Conservation (phyloP, 2,329 filamentous ascomycete genomes). For the Metarhizium anisopliae region DNA sequence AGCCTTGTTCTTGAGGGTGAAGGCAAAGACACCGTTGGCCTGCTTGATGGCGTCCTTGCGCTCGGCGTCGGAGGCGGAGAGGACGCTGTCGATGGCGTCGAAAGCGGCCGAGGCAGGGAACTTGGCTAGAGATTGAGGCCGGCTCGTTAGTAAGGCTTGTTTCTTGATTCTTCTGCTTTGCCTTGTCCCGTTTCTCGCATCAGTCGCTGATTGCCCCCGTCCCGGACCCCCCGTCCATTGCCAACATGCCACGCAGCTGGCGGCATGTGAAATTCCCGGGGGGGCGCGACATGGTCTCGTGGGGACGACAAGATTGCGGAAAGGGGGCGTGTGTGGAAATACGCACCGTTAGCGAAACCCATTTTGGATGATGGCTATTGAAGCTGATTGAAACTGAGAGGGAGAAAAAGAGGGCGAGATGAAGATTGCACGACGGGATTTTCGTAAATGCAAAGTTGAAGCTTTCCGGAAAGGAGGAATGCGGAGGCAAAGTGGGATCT, state of each 20-base stretch:
- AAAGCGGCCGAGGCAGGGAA: slow-evolving; percentile 91
- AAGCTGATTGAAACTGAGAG: background rate
- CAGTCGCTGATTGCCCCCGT: background rate
- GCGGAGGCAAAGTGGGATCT: background rate
- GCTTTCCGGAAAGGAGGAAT: background rate
- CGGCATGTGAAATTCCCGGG: background rate
- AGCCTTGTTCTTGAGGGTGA: slow-evolving; percentile 80
- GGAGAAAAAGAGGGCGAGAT: background rate
- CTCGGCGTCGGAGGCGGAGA: slow-evolving; percentile 60
- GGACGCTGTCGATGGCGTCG: slow-evolving; percentile 70
- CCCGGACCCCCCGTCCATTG: background rate
- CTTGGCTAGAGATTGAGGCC: slow-evolving; percentile 43
- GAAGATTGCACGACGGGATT: background rate
- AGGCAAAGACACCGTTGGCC: slow-evolving; percentile 79
- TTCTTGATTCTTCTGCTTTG: no score
- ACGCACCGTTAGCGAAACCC: slow-evolving; percentile 62
- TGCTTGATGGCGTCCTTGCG: slow-evolving; percentile 85
- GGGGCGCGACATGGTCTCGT: background rate
- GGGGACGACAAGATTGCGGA: no score
- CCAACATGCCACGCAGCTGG: background rate
- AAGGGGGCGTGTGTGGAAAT: background rate
- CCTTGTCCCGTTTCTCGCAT: background rate
- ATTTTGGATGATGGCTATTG: slow-evolving; percentile 33
- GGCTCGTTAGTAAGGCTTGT: no score
- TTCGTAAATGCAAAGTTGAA: background rate